Evolutionary conservation across 2,329 filamentous ascomycete species (phyloP).

Genomic region (Neurospora sp.): DNA sequence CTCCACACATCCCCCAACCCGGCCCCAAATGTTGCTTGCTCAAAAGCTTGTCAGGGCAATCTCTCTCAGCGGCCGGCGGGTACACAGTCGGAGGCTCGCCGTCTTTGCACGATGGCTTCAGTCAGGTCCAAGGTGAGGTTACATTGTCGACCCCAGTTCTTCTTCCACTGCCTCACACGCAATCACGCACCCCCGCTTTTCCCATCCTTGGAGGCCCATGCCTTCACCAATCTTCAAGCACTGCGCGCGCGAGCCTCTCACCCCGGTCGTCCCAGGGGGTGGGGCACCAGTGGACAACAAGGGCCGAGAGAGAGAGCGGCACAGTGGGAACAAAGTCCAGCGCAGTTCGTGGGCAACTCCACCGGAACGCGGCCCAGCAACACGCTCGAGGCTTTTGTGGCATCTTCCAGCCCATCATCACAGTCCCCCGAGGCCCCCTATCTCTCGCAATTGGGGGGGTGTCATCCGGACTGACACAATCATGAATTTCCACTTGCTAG

Average conservation of each 20-base stretch:
- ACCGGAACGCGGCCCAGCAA: constrained; percentile 5
- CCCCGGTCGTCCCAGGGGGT: constrained; percentile 10
- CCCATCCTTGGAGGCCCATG: constrained; percentile 12
- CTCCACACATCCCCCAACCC: background rate
- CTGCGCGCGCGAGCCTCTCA: constrained; percentile 4
- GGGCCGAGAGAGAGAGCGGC: constrained; percentile 1
- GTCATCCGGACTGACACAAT: background rate
- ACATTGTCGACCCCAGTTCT: constrained; percentile 1
- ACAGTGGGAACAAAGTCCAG: constrained; percentile 4
- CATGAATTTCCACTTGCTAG: background rate
- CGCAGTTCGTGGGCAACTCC: constrained; percentile 4
- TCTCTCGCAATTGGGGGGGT: background rate
- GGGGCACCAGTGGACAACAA: constrained; percentile 1
- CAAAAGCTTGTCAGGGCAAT: background rate
- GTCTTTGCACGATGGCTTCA: background rate
- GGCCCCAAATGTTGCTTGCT: background rate
- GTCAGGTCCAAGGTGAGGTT: background rate
- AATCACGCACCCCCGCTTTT: constrained; percentile 20
- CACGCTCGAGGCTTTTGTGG: background rate
- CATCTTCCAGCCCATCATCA: background rate
- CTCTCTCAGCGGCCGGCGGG: background rate
- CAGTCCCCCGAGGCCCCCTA: background rate
- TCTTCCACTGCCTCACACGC: constrained; percentile 10
- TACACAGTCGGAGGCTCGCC: background rate
- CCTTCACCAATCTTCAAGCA: constrained; percentile 10